Evolutionary conservation across 1,139 yeast genomes (phyloP), one percentile per base, ranked within the genome.

Genomic region (Taphrina wiesneri): DNA sequence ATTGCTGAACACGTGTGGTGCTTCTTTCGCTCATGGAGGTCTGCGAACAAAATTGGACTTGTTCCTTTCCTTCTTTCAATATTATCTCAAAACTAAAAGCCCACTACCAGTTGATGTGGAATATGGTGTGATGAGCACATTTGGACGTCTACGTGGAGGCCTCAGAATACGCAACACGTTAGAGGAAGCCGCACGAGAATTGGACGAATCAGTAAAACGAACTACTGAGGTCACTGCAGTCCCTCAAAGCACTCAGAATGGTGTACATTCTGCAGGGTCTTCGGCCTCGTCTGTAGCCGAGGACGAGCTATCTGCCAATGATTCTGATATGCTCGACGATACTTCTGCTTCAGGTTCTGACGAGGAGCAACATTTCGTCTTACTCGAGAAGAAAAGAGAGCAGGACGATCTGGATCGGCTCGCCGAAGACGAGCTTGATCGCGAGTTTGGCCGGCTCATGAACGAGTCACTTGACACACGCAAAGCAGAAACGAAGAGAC

Each of bases 31-130:
- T 68, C 46, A 67, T 25, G 65, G 69, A 39, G 36, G 66, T 66
- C 63, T 73, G 47, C 69, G 74, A 66, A 76, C 75, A 11, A 79
- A 77, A 54, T 70, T 86, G 32, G 77, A 77, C 5, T 74, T 82
- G 2, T 83, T 87, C 69, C 72, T 87, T 70, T 80, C 81, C 21
- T 87, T 85, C 71, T 86, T 90, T 69, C 96, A 90, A 72, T 90
- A 84, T 73, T 91, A 90, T 72, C 76, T 84, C n/a, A 83, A 81
- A 73, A 83, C 88, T 59, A 91, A 91, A 73, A 76, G 76, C 7
- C 81, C 78, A 56, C 89, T 89, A 39, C 92, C 96, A 0, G 78
- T 82, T 70, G 96, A 89, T 57, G 77, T 84, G 3, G 83, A 83
- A 64, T 85, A 85, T 71, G 81, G 79, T 56, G 72, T 88, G n/a